phyloP scores from a whole-genome alignment of 1,284 basidiomycete species.

The Ustilago curta region DNA sequence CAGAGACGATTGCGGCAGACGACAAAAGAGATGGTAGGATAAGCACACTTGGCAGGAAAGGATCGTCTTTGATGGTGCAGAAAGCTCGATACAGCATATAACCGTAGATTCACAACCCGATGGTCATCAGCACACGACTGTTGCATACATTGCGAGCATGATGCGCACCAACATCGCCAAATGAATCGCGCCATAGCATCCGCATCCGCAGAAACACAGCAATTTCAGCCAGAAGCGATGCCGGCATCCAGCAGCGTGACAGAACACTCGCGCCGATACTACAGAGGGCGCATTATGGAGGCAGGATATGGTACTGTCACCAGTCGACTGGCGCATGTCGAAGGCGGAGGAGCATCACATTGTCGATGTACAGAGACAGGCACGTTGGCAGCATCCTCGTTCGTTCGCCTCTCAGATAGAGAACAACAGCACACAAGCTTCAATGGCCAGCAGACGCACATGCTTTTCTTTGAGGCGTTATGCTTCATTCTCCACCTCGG shows the following conservation, averaged over 20 bases:
- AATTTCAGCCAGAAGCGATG: neutral
- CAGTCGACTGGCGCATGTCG: neutral
- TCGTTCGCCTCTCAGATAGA: no score
- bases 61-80: constrained; percentile 4
- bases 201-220: neutral
- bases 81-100: neutral
- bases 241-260: neutral
- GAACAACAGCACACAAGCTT: no score
- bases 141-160: neutral
- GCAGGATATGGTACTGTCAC: no score
- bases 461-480: no score
- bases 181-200: neutral
- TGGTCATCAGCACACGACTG: neutral
- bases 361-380: neutral
- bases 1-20: constrained; percentile 15
- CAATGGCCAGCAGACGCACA: no score
- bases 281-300: neutral
- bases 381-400: neutral
- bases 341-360: neutral
- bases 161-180: neutral
- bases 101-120: neutral
- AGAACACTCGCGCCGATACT: neutral
- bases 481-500: no score
- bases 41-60: neutral
- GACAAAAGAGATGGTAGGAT: neutral